Evolutionary conservation across 1,284 basidiomycete species (phyloP).

Genomic region (Kwoniella shivajii): DNA sequence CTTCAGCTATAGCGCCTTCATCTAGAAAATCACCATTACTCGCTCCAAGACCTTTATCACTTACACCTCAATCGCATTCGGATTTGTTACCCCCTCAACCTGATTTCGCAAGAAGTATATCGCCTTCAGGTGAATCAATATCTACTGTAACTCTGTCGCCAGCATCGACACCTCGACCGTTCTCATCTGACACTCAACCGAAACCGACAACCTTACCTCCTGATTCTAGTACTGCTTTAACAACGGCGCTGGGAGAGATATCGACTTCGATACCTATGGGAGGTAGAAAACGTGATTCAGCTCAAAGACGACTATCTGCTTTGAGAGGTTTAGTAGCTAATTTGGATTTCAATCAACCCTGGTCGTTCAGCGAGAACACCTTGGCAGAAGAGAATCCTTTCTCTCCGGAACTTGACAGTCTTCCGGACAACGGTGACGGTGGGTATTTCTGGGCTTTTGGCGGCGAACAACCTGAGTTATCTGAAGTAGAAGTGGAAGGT

Average conservation of each 20-base stretch:
- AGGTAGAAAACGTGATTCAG: constrained; percentile 34
- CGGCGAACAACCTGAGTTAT: constrained; percentile 2
- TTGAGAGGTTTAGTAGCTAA: constrained; percentile 44
- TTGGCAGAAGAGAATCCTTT: constrained; percentile 12
- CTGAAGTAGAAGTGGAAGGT: not conserved
- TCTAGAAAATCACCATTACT: not conserved
- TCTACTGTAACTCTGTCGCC: constrained; percentile 27
- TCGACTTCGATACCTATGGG: constrained; percentile 11
- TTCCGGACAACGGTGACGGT: constrained; percentile 5
- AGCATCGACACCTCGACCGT: constrained; percentile 19
- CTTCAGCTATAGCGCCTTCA: not conserved
- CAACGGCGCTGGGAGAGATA: constrained; percentile 3
- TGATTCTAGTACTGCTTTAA: not conserved
- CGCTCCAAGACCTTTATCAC: constrained; percentile 1
- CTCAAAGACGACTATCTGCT: constrained; percentile 41
- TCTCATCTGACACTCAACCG: not conserved
- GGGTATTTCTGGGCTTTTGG: constrained; percentile 23
- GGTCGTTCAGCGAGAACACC: constrained; percentile 30
- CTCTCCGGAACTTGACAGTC: constrained; percentile 13
- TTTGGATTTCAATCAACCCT: constrained; percentile 48
- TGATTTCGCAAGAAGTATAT: constrained; percentile 14
- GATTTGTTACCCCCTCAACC: constrained; percentile 23
- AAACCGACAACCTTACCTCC: constrained; percentile 3
- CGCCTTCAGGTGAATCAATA: constrained; percentile 32
- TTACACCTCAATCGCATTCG: not conserved